Evolutionary conservation across 192 early-diverging fungal genomes (phyloP), one percentile per base, ranked within the genome.

Genomic region (Lobosporangium transversale): DNA sequence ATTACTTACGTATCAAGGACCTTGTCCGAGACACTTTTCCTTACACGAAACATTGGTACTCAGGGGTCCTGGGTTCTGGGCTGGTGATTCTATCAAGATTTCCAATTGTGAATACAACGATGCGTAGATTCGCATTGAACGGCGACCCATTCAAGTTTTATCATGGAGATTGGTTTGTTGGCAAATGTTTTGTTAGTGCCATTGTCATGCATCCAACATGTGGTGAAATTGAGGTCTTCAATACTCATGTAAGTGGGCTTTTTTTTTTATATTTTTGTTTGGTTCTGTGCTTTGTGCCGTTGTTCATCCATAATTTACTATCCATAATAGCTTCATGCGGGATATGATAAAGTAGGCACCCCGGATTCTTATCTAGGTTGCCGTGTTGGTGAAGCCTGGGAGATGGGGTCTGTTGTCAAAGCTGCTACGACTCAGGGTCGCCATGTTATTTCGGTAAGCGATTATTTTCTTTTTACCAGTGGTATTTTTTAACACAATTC

Each of bases 151-250:
- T 84, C 26, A 83, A 85, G 53, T 36, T 85, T 20, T 79, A 66
- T 15, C 84, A 86, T 48, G 86, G 86, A 7, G 86, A 88, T 43
- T 88, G 65, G 65, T 88, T 84, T 63, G 83, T 82, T 0, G 84
- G 86, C 32, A 88, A 88, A 70, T 82, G 86, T 14, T 71, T 70
- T 36, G 83, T 70, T 3, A 81, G 79, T 42, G 83, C 70, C 9
- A 73, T 73, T 12, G 62, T 88, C 32, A 68, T 73, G 6, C 86
- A 88, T 62, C 86, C 86, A 0, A 68, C 62, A 10, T 70, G 78
- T 53, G 86, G 86, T 20, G 57, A 82, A 20, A 79, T 86, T 42
- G 81, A 88, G 48, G 61, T 88, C 15, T 86, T 83, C 59, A 88
- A 82, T 31, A 88, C 86, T 5, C 86, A 88, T 74, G 86, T 84